A percentile compares a stretch with the other conserved stretches of the same genome.
phyloP scores from a whole-genome alignment of 805 yeast species.

The Citeromyces nyonsensis region DNA sequence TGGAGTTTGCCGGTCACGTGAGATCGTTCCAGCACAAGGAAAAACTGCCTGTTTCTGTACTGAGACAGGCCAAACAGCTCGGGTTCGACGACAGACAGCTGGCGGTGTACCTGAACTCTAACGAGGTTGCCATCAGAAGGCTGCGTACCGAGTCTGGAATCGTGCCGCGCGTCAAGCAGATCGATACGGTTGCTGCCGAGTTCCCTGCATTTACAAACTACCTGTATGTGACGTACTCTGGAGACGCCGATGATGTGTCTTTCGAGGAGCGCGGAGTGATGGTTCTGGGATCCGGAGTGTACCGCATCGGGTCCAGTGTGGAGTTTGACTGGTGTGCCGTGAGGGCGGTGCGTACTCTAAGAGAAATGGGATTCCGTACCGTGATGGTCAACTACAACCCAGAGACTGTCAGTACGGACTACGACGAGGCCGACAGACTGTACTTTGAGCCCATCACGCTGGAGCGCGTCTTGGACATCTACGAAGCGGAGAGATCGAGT shows the following conservation, averaged over 20 bases:
- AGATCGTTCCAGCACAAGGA: constrained; percentile 39
- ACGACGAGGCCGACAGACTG: constrained; percentile 93
- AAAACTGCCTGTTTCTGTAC: constrained; percentile 41
- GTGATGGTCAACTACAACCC: constrained; percentile 97
- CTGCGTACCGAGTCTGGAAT: constrained; percentile 77
- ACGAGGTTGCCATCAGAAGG: constrained; percentile 86
- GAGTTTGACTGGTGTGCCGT: constrained; percentile 99
- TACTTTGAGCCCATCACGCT: constrained; percentile 91
- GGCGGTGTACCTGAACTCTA: constrained; percentile 76
- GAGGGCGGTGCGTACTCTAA: constrained; percentile 84
- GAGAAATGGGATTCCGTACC: constrained; percentile 77
- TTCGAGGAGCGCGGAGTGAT: constrained; percentile 88
- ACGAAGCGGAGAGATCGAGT: constrained; percentile 75
- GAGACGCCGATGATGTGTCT: constrained; percentile 71
- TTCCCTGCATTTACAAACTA: constrained; percentile 95
- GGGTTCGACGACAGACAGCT: constrained; percentile 96
- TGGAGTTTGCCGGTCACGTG: constrained; percentile 52
- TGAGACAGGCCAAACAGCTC: constrained; percentile 85
- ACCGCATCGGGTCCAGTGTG: constrained; percentile 96
- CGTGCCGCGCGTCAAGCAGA: constrained; percentile 87
- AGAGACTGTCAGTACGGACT: constrained; percentile 97
- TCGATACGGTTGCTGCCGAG: constrained; percentile 98
- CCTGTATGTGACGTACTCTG: constrained; percentile 88
- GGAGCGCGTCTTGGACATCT: constrained; percentile 89
- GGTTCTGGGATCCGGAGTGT: constrained; percentile 97